These are phyloP conservation scores for Tylopilus vinaceipallidus DNA, from an alignment of 768 basidiomycete genomes.

Conservation along the genomic window DNA sequence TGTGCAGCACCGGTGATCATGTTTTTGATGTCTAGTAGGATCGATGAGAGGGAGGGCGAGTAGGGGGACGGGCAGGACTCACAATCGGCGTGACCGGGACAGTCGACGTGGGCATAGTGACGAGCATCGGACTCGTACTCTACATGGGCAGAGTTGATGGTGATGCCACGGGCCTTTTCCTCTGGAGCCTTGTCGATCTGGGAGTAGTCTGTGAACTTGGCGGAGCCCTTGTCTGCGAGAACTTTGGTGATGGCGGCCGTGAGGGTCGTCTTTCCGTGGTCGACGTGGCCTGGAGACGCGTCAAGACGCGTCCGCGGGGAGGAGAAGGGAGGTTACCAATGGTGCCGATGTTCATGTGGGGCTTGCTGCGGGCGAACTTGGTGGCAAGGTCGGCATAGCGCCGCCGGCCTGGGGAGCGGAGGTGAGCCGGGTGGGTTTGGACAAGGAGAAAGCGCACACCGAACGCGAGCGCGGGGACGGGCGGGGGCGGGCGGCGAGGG, in stretches of 20 bases:
- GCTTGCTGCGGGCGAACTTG: slow-evolving; percentile 72
- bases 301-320: slow-evolving; percentile 16
- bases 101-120: slow-evolving; percentile 98
- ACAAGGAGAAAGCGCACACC: background rate
- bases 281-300: slow-evolving; percentile 70
- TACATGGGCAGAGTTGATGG: slow-evolving; percentile 97
- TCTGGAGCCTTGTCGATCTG: slow-evolving; percentile 99
- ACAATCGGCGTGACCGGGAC: slow-evolving; percentile 96
- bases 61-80: slow-evolving; percentile 27
- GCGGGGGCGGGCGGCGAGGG: slow-evolving; percentile 13
- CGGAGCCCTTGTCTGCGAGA: slow-evolving; percentile 70
- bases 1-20: slow-evolving; percentile 99
- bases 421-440: background rate
- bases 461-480: slow-evolving; percentile 5
- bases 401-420: slow-evolving; percentile 33
- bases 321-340: slow-evolving; percentile 51
- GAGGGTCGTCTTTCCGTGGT: slow-evolving; percentile 97
- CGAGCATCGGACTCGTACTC: slow-evolving; percentile 91
- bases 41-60: slow-evolving; percentile 2
- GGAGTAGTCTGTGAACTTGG: slow-evolving; percentile 89
- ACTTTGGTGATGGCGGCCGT: slow-evolving; percentile 96
- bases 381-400: slow-evolving; percentile 67
- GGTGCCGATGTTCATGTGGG: slow-evolving; percentile 95
- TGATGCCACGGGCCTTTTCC: slow-evolving; percentile 99
- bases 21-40: slow-evolving; percentile 80